Evolutionary conservation across 2,329 filamentous ascomycete species (phyloP), one percentile per base, ranked within the genome.

Genomic region (Neopestalotiopsis rosae): DNA sequence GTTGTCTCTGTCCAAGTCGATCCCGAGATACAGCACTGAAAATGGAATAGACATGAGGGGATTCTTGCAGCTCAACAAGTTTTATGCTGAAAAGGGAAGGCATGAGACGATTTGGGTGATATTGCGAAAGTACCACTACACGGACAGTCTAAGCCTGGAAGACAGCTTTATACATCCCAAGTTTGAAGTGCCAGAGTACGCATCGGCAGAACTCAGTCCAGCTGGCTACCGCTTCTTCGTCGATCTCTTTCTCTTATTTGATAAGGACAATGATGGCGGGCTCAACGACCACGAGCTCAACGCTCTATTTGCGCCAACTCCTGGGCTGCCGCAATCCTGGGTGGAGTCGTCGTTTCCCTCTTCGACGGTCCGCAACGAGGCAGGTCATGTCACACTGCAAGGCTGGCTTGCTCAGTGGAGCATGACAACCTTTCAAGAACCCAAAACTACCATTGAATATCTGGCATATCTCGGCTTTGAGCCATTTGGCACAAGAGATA

Each of bases 31-130:
- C 0, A 87, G 89, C 30, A 85, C 89, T 2, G 86, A 90, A 38
- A 88, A 85, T 57, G 96, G 95, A 1, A 93, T 99, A 72, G 92
- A 95, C 71, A 88, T 93, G 72, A 87, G 87, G 49, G 95, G 94
- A 0, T 99, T 99, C 76, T 82, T 99, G 63, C 89, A 95, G 72
- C 84, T 99, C 52, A 98, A 98, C 83, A 97, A 95, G 81, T 89
- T 98, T 69, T 99, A 98, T 78, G 96, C 95, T 0, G 95, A 98
- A 79, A 98, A 98, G 79, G 96, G 96, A 13, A 92, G 96, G 13
- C 96, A 99, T 78, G 96, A 99, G 81, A 99, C 96, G 0, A 96
- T 98, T 58, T 99, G 96, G 96, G 94, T 97, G 70, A 98, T 99
- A 70, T 82, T 99, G 71, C 90, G 96, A 68, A 95, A 96, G 73